A percentile compares a stretch with the other conserved stretches of the same genome.
Evolutionary conservation across 2,329 filamentous ascomycete genomes (phyloP).

Genomic region (Cercospora beticola): DNA sequence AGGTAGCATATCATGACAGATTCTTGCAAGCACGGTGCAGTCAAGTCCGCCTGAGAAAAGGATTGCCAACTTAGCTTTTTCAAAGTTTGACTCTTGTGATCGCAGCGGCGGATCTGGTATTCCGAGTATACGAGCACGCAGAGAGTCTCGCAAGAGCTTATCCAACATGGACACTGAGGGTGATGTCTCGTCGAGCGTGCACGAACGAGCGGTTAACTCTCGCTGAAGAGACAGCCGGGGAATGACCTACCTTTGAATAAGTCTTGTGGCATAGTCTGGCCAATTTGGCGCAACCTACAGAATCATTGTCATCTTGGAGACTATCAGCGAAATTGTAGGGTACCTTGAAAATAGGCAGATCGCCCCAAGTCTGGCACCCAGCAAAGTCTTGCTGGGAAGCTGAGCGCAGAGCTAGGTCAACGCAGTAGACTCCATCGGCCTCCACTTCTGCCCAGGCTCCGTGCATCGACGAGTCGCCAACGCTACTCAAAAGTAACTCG

Average conservation of each 20-base stretch:
- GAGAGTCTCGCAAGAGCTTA: conserved; percentile 29
- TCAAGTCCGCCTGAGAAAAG: conserved; percentile 94
- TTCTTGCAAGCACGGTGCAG: conserved; percentile 80
- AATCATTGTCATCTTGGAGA: conserved; percentile 11
- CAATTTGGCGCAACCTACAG: conserved; percentile 26
- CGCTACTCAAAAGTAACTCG: conserved; percentile 66
- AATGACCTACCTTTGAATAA: conserved; percentile 39
- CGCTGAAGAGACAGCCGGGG: conserved; percentile 35
- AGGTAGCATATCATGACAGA: conserved; percentile 75
- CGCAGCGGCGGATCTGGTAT: conserved; percentile 54
- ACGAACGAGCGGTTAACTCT: neutral
- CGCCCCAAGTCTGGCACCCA: conserved; percentile 7
- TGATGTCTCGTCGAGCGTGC: conserved; percentile 27
- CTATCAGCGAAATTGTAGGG: conserved; percentile 22
- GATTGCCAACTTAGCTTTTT: conserved; percentile 63
- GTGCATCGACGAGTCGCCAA: conserved; percentile 56
- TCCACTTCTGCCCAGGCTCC: conserved; percentile 74
- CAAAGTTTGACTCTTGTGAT: conserved; percentile 1
- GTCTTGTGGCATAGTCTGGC: conserved; percentile 23
- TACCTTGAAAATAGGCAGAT: conserved; percentile 19
- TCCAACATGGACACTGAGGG: conserved; percentile 29
- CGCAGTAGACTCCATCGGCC: conserved; percentile 74
- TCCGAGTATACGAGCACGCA: conserved; percentile 51
- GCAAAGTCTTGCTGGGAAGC: neutral
- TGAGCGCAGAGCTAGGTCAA: conserved; percentile 41